Evolutionary conservation across 768 basidiomycete genomes (phyloP).

Genomic region (Russula griseocarnosa): DNA sequence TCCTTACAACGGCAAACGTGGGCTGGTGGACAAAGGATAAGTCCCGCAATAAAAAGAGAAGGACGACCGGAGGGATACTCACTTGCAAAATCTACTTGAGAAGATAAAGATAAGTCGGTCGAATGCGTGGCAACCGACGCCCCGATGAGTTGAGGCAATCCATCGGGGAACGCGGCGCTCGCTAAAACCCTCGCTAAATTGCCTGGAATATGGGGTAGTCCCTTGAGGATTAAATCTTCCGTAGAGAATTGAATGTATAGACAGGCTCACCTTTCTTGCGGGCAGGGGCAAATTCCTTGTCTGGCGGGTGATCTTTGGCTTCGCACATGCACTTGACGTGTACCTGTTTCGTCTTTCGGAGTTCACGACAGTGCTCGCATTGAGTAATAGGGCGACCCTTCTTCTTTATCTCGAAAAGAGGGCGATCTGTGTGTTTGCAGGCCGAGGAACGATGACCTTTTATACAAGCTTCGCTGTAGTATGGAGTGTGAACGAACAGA

Average conservation of each 20-base stretch:
- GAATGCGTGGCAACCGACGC: slow-evolving; percentile 51
- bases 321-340: slow-evolving; percentile 81
- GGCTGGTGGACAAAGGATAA: background rate
- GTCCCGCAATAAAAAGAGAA: background rate
- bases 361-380: slow-evolving; percentile 78
- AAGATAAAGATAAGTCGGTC: slow-evolving; percentile 47
- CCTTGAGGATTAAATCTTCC: slow-evolving; percentile 32
- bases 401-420: slow-evolving; percentile 90
- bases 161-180: slow-evolving; percentile 76
- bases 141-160: slow-evolving; percentile 67
- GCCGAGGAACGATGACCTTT: slow-evolving; percentile 91
- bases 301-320: slow-evolving; percentile 19
- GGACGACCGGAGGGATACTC: background rate
- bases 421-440: slow-evolving; percentile 81
- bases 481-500: slow-evolving; percentile 21
- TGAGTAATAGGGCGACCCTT: slow-evolving; percentile 91
- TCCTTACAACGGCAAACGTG: slow-evolving; percentile 39
- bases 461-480: slow-evolving; percentile 79
- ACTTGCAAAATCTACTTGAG: slow-evolving; percentile 58
- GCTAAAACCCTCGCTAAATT: slow-evolving; percentile 52
- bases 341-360: slow-evolving; percentile 72
- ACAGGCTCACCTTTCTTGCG: slow-evolving; percentile 61
- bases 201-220: slow-evolving; percentile 42
- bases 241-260: slow-evolving; percentile 22
- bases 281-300: slow-evolving; percentile 17